These are phyloP conservation scores for Tetraselmis chui DNA, from an alignment of 139 green algal genomes.

Conservation along the genomic window DNA sequence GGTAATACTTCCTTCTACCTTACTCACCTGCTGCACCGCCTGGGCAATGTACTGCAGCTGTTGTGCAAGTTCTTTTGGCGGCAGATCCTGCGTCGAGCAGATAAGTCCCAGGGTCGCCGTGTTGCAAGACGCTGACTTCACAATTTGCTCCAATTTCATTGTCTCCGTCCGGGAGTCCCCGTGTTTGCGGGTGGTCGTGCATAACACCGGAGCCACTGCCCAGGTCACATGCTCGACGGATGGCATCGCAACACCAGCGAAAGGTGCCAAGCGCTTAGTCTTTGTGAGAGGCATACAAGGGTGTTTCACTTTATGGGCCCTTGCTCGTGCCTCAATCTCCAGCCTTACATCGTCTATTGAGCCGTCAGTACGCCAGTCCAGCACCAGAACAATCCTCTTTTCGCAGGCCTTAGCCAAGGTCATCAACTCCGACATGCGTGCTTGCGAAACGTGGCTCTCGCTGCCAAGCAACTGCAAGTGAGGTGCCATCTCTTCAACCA, in stretches of 20 bases:
- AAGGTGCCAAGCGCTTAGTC: not conserved
- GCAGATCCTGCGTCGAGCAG: no score
- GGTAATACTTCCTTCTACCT: no score
- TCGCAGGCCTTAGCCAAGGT: not conserved
- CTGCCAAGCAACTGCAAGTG: not conserved
- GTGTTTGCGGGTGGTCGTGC: no score
- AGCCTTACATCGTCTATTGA: not conserved
- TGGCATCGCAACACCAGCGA: not conserved
- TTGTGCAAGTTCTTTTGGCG: no score
- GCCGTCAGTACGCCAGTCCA: not conserved
- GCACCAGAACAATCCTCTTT: not conserved
- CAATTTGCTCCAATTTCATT: no score
- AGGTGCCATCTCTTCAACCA: not conserved
- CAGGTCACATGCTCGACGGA: not conserved
- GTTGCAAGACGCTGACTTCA: no score
- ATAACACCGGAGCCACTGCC: not conserved
- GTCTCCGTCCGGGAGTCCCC: no score
- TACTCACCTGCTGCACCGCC: no score
- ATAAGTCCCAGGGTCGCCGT: no score
- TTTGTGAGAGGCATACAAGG: not conserved
- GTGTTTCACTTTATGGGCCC: not conserved
- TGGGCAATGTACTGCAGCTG: no score
- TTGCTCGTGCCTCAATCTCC: not conserved
- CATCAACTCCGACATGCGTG: not conserved
- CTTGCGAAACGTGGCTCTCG: not conserved